These are phyloP conservation scores for Trametes sanguinea DNA, from an alignment of 768 basidiomycete genomes.

Conservation along the genomic window DNA sequence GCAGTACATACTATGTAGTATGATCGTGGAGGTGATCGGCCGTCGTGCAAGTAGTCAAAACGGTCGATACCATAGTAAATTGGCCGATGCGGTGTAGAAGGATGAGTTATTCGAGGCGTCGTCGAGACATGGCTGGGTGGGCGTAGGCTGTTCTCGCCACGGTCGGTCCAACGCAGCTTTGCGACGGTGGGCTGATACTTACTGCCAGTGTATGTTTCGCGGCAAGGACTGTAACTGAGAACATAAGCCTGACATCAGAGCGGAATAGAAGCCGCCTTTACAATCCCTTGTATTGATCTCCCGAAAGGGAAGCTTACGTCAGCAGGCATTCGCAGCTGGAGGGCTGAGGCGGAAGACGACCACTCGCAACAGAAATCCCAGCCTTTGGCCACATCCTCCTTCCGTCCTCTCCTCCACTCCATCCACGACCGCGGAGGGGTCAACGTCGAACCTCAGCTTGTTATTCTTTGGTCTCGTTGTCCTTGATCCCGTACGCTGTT, in stretches of 20 bases:
- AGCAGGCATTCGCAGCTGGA: neutral
- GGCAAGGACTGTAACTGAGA: neutral
- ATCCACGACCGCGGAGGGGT: neutral
- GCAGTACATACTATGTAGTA: too few relatives aligned
- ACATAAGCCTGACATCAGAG: neutral
- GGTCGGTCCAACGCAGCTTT: too few relatives aligned
- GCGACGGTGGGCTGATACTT: too few relatives aligned
- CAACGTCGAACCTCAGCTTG: neutral
- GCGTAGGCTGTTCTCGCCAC: slow-evolving; percentile 13
- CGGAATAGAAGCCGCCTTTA: neutral
- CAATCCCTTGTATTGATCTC: neutral
- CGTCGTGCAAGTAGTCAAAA: too few relatives aligned
- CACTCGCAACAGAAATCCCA: neutral
- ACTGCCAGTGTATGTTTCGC: too few relatives aligned
- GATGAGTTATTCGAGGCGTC: too few relatives aligned
- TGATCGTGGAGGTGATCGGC: too few relatives aligned
- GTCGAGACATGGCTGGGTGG: neutral
- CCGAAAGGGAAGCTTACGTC: neutral
- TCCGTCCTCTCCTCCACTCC: neutral
- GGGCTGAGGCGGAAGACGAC: neutral
- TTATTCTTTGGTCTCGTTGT: neutral
- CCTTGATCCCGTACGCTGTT: neutral
- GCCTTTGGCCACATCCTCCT: neutral
- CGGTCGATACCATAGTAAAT: too few relatives aligned
- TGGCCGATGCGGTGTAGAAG: too few relatives aligned